Percentiles rank a stretch among this genome's conserved stretches.
Conservation (phyloP, 2,329 filamentous ascomycete species). For the Pseudogymnoascus pannorum region DNA sequence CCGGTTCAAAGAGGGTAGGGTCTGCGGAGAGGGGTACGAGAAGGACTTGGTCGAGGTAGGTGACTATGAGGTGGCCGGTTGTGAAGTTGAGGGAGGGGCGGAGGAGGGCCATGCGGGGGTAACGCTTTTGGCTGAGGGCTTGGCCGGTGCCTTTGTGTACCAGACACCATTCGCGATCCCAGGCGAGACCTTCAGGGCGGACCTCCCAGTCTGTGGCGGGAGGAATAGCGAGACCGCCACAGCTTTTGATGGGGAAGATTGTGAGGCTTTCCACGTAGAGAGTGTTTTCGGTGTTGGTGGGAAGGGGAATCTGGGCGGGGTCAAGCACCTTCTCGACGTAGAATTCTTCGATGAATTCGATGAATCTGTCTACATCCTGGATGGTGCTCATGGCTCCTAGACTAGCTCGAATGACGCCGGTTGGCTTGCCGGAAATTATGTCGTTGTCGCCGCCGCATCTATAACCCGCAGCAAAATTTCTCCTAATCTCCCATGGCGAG, state of each 20-base stretch:
- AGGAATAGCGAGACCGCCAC: slow-evolving; percentile 69
- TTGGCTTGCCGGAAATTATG: slow-evolving; percentile 75
- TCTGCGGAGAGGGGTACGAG: slow-evolving; percentile 61
- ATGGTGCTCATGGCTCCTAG: slow-evolving; percentile 83
- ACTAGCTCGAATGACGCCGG: slow-evolving; percentile 78
- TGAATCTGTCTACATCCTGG: slow-evolving; percentile 64
- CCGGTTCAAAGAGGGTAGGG: slow-evolving; percentile 45
- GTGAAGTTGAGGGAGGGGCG: slow-evolving; percentile 67
- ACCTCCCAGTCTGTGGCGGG: slow-evolving; percentile 63
- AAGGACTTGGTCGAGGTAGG: slow-evolving; percentile 41
- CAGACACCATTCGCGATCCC: slow-evolving; percentile 96
- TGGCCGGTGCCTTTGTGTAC: slow-evolving; percentile 79
- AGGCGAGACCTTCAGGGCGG: slow-evolving; percentile 72
- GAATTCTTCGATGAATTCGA: slow-evolving; percentile 66
- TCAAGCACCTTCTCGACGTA: slow-evolving; percentile 29
- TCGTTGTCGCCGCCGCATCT: slow-evolving; percentile 80
- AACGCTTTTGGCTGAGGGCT: slow-evolving; percentile 80
- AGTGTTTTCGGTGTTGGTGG: background rate
- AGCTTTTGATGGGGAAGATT: slow-evolving; percentile 93
- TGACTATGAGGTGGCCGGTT: slow-evolving; percentile 56
- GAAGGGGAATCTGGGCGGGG: background rate
- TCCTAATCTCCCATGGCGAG: slow-evolving; percentile 71
- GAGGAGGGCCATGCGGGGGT: slow-evolving; percentile 81
- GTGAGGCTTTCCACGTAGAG: slow-evolving; percentile 57
- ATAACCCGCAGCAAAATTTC: slow-evolving; percentile 78